Conservation (phyloP, 805 yeast species). For the Zygosaccharomyces bisporus region DNA sequence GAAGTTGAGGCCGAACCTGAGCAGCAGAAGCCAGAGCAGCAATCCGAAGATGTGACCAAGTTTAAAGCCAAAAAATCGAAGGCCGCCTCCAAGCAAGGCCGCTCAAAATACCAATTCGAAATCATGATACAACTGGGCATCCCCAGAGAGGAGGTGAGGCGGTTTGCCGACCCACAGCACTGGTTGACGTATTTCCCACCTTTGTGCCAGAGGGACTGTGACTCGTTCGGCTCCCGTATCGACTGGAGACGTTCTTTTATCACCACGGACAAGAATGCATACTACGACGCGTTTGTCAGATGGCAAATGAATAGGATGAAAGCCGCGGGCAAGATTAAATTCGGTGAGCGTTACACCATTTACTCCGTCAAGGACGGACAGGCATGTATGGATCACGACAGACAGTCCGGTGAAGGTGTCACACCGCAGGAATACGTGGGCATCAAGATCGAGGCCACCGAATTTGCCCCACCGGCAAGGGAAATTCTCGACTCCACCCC, state of each 20-base stretch:
- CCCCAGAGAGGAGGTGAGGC: conserved; percentile 71
- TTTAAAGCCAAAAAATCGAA: conserved; percentile 91
- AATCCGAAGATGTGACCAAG: conserved; percentile 77
- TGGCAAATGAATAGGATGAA: conserved; percentile 94
- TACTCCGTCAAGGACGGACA: conserved; percentile 98
- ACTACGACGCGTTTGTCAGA: conserved; percentile 89
- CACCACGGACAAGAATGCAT: conserved; percentile 93
- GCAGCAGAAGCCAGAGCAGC: conserved; percentile 37
- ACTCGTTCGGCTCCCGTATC: conserved; percentile 81
- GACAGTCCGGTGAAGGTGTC: conserved; percentile 95
- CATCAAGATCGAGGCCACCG: conserved; percentile 75
- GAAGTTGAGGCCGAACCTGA: conserved; percentile 52
- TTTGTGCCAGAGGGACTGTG: conserved; percentile 74
- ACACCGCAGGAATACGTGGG: conserved; percentile 95
- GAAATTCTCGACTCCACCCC: conserved; percentile 32
- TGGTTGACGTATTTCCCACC: conserved; percentile 95
- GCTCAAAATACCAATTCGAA: conserved; percentile 91
- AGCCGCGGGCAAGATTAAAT: conserved; percentile 85
- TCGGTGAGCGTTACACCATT: conserved; percentile 96
- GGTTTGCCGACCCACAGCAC: conserved; percentile 86
- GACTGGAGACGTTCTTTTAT: conserved; percentile 98
- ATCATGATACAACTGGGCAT: conserved; percentile 95
- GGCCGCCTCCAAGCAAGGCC: conserved; percentile 90
- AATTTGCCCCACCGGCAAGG: conserved; percentile 47
- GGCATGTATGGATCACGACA: conserved; percentile 99